Percentiles rank a stretch among this genome's conserved stretches.
phyloP scores from a whole-genome alignment of 2,329 filamentous ascomycete species.

The Rhinocladiella mackenziei region DNA sequence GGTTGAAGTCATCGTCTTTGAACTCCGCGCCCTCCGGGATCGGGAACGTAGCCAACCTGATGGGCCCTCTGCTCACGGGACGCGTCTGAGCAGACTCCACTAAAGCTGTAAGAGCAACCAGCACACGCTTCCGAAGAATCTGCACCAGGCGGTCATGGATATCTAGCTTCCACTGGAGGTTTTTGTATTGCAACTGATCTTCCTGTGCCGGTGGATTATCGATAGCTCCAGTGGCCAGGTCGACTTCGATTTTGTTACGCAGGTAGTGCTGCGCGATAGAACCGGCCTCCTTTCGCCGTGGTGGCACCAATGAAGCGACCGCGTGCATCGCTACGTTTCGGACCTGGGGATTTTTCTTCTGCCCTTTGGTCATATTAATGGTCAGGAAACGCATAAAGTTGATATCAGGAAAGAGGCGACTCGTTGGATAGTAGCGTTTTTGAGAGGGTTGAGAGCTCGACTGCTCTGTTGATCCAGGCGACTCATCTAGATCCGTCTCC shows the following conservation, averaged over 20 bases:
- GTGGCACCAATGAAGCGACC: slow-evolving; percentile 8
- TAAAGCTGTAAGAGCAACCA: slow-evolving; percentile 14
- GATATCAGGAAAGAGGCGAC: slow-evolving; percentile 11
- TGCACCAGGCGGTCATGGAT: slow-evolving; percentile 16
- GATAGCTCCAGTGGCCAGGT: not conserved
- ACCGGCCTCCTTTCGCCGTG: slow-evolving; percentile 5
- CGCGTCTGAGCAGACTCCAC: slow-evolving; percentile 1
- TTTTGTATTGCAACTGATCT: slow-evolving; percentile 5
- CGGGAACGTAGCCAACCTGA: slow-evolving; percentile 6
- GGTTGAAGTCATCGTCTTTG: slow-evolving; percentile 1
- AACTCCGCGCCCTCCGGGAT: slow-evolving; percentile 5
- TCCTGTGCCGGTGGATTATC: not conserved
- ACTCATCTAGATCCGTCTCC: not conserved
- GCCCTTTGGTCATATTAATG: slow-evolving; percentile 1
- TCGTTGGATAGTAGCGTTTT: slow-evolving; percentile 3
- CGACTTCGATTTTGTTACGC: slow-evolving; percentile 11
- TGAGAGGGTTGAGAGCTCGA: not conserved
- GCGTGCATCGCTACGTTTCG: not conserved
- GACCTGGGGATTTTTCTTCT: not conserved
- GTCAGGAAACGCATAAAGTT: slow-evolving; percentile 15
- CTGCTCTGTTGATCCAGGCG: not conserved
- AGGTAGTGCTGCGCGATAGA: slow-evolving; percentile 16
- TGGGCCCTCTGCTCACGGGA: not conserved
- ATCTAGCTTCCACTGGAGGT: slow-evolving; percentile 26
- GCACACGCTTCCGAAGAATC: slow-evolving; percentile 24